phyloP scores from a whole-genome alignment of 805 yeast genomes.

The Maudiozyma saulgeensis region DNA sequence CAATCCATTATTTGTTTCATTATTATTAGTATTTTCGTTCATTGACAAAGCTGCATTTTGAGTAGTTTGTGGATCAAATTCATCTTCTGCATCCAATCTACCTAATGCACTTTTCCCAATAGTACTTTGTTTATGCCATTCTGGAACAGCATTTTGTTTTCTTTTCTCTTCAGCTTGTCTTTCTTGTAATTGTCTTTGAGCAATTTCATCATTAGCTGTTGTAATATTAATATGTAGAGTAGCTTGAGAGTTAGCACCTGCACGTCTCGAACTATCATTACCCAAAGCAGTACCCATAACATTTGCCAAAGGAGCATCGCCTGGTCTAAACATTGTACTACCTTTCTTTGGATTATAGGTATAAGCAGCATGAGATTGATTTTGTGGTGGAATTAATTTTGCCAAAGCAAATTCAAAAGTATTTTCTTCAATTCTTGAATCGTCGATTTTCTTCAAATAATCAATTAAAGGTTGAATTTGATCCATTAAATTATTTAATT shows the following conservation, averaged over 20 bases:
- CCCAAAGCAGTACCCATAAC: constrained; percentile 25
- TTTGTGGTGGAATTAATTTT: constrained; percentile 76
- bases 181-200: constrained; percentile 54
- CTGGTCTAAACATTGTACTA: constrained; percentile 35
- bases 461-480: constrained; percentile 84
- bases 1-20: background rate
- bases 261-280: constrained; percentile 37
- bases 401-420: constrained; percentile 79
- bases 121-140: constrained; percentile 91
- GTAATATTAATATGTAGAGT: constrained; percentile 81
- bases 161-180: constrained; percentile 61
- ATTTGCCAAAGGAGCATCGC: constrained; percentile 20
- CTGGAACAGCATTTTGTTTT: constrained; percentile 89
- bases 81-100: constrained; percentile 44
- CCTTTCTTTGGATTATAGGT: constrained; percentile 44
- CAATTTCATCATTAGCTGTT: constrained; percentile 75
- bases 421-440: constrained; percentile 72
- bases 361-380: constrained; percentile 59
- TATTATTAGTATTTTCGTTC: constrained; percentile 7
- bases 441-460: constrained; percentile 73
- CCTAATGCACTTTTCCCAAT: constrained; percentile 63
- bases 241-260: constrained; percentile 63
- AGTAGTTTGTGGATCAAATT: constrained; percentile 23
- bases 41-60: constrained; percentile 15
- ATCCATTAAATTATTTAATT: constrained; percentile 73